Percentiles rank a stretch among this genome's conserved stretches.
Evolutionary conservation across 108 stramenopile genomes (phyloP).

Genomic region (Conticribra weissflogii): DNA sequence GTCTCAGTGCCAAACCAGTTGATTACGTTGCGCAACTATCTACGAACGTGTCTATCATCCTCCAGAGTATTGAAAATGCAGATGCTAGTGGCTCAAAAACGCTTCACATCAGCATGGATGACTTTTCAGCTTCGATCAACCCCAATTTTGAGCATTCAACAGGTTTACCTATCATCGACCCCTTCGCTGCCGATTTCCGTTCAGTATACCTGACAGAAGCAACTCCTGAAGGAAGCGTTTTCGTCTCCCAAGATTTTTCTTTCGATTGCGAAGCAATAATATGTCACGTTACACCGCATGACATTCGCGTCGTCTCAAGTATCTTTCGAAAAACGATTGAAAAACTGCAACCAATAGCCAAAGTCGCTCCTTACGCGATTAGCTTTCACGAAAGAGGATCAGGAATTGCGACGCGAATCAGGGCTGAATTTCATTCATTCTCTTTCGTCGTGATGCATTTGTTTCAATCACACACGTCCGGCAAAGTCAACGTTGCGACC

Average conservation of each 20-base stretch:
- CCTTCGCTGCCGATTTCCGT: slow-evolving; percentile 67
- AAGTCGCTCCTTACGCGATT: no score
- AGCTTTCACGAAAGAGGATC: slow-evolving; percentile 69
- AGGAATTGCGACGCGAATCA: slow-evolving; percentile 73
- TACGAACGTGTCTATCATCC: slow-evolving; percentile 73
- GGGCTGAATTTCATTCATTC: slow-evolving; percentile 58
- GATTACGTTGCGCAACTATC: slow-evolving; percentile 60
- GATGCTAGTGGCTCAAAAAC: slow-evolving; percentile 72
- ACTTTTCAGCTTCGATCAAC: slow-evolving; percentile 66
- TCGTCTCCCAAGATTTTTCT: slow-evolving; percentile 71
- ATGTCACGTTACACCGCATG: slow-evolving; percentile 52
- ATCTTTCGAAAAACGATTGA: slow-evolving; percentile 60
- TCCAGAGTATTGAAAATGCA: slow-evolving; percentile 78
- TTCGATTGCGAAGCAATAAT: slow-evolving; percentile 66
- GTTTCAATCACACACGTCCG: slow-evolving; percentile 56
- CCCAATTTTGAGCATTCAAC: slow-evolving; percentile 49
- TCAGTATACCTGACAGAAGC: slow-evolving; percentile 65
- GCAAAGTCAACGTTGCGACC: no score
- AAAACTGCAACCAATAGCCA: slow-evolving; percentile 51
- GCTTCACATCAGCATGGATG: slow-evolving; percentile 69
- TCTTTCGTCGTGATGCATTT: slow-evolving; percentile 64
- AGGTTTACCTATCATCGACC: slow-evolving; percentile 57
- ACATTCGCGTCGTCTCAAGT: slow-evolving; percentile 59
- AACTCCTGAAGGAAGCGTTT: slow-evolving; percentile 62
- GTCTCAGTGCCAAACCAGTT: slow-evolving; percentile 10